Base-by-base conservation (phyloP, 208 protist species). In the Phytomonas francai region DNA sequence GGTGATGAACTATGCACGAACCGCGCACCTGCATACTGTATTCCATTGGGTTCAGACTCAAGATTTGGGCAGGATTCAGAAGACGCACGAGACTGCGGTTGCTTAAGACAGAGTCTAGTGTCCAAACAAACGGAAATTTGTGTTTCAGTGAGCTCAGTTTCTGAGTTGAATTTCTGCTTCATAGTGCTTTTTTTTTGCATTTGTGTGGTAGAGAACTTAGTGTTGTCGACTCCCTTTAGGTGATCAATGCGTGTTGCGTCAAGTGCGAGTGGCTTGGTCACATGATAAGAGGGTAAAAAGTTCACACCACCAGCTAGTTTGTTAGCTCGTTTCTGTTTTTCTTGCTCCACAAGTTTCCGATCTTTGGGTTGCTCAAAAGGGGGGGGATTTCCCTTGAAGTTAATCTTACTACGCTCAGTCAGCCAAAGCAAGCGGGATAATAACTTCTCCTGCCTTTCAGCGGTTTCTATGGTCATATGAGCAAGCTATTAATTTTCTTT, bases 331-430 rank as follows among this genome's bases (percentile, higher is more conserved):
- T 70, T 27, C 54, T 78, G 76, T 31, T 78, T 79, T 27, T 61
- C 63, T 28, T 77, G 65, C 57, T 84, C 79, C 3, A 95, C 87
- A 4, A 74, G 81, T 61, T 81, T 76, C 29, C 83, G 78, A 9
- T 83, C 92, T 66, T 92, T 92, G 29, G 69, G 57, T 2, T 51
- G 42, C 59, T 91, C 87, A 74, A 92, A 93, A 3, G 85, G 80
- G 0, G 81, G 28, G 14, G 90, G 85, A 67, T 95, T 95, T 0
- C 87, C 87, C n/a, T 88, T 91, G 71, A 87, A 95, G 36, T 88
- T 85, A 27, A 69, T 59, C 30, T 87, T 83, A 42, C 68, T 79
- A 16, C 87, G 77, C 64, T 92, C 83, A 49, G 73, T 89, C 25
- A 93, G 51, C 87, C 90, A 95, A 28, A 87, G 76, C 36, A 95